Conservation (phyloP, 148 eudicot species). For the Chenopodium album region DNA sequence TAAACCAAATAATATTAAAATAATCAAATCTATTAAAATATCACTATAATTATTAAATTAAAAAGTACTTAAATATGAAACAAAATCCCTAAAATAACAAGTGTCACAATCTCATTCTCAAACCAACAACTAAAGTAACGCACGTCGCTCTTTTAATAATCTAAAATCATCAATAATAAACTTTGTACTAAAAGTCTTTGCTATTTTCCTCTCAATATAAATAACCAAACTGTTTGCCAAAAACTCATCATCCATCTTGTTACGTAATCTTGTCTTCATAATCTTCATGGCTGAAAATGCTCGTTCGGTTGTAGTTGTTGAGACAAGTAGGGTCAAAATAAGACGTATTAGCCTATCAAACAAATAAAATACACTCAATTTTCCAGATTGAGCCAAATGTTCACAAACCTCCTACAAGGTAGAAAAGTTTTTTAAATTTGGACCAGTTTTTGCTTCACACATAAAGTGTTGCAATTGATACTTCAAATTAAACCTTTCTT, state of each 20-base stretch:
- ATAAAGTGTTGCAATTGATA: slow-evolving; percentile 6
- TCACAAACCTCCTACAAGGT: slow-evolving; percentile 3
- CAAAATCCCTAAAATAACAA: no score
- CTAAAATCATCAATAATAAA: no score
- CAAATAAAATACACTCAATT: not conserved
- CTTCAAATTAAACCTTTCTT: not conserved
- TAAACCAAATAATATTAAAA: no score
- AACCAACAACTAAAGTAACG: no score
- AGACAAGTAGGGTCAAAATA: not conserved
- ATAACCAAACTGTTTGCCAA: no score
- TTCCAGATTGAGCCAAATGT: not conserved
- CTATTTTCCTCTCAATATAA: no score
- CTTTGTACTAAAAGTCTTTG: no score
- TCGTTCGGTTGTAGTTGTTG: not conserved
- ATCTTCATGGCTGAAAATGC: slow-evolving; percentile 14
- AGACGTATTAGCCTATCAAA: slow-evolving; percentile 8
- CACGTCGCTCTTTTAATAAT: no score
- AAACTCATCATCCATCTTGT: not conserved
- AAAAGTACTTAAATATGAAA: no score
- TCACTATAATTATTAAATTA: no score
- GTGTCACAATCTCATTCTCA: no score
- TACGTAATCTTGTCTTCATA: slow-evolving; percentile 3
- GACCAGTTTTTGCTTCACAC: slow-evolving; percentile 1
- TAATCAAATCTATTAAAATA: no score
- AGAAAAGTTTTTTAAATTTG: not conserved